These are phyloP conservation scores for Fusarium sp. DNA, from an alignment of 2,329 filamentous ascomycete species.

Conservation along the genomic window DNA sequence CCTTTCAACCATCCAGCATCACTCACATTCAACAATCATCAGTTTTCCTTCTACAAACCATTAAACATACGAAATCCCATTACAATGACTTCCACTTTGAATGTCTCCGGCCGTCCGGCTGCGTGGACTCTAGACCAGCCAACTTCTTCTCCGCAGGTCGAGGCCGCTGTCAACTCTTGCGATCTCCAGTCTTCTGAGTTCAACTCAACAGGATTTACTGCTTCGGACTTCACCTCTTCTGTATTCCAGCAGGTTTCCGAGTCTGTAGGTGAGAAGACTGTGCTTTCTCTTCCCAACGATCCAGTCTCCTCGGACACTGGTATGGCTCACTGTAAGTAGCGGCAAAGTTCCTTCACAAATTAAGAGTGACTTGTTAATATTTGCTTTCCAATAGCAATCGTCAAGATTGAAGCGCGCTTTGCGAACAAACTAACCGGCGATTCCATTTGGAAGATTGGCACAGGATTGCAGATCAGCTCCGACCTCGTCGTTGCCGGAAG, in stretches of 20 bases:
- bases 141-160: background rate
- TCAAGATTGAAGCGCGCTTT: constrained; percentile 39
- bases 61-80: background rate
- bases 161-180: background rate
- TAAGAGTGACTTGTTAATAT: no score
- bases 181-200: background rate
- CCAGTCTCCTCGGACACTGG: background rate
- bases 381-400: constrained; percentile 8
- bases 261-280: background rate
- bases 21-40: background rate
- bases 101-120: constrained; percentile 5
- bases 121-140: constrained; percentile 30
- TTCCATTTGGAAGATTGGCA: constrained; percentile 40
- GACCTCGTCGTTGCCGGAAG: constrained; percentile 32
- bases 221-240: background rate
- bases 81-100: background rate
- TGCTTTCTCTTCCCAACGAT: background rate
- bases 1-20: background rate
- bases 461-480: constrained; percentile 26
- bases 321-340: constrained; percentile 20
- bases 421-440: constrained; percentile 14
- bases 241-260: constrained; percentile 6
- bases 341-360: no score
- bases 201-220: background rate
- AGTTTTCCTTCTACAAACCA: background rate